Evolutionary conservation across 208 protist species (phyloP), one percentile per base, ranked within the genome.

Genomic region (Trypanosoma boissoni): DNA sequence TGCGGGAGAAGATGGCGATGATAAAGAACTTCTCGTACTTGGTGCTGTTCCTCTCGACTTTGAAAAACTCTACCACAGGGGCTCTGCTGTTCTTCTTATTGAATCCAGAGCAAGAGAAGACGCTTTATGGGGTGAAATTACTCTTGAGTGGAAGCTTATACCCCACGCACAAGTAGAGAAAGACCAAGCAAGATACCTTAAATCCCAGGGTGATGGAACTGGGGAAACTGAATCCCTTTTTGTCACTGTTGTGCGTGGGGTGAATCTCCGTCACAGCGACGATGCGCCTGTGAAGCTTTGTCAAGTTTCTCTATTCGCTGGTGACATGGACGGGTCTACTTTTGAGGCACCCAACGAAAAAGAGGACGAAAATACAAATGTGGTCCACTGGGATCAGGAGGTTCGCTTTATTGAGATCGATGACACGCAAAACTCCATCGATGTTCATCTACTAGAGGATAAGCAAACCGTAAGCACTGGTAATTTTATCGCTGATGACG

Each of bases 41-140:
- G 88, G 83, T 41, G 84, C 88, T 26, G 88, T 95, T 32, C 82
- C 88, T 20, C 66, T 95, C 44, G 85, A 95, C 67, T 91, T 92
- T 64, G 80, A 81, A 61, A 79, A 80, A 9, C 71, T 95, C 7
- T 84, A 92, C 80, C 76, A 81, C 58, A 79, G 76, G 44, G 88
- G 88, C 27, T 80, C 61, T 28, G 84, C 84, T 4, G 88, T 95
- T 24, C 71, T 95, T 3, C 80, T 95, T 21, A 81, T 95, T 31
- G 88, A 95, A 65, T 92, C 84, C 34, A 92, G 87, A 74, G 82
- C 81, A 23, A 88, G 83, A 68, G 84, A 91, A 27, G 88, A 95
- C 61, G 84, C 76, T 2, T 52, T 94, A 26, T 94, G 88, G 88
- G 88, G 88, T 23, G 88, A 94, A 62, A 90, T 92, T 56, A 29